Conservation (phyloP, 2,329 filamentous ascomycete genomes). For the Pseudogymnoascus pannorum region DNA sequence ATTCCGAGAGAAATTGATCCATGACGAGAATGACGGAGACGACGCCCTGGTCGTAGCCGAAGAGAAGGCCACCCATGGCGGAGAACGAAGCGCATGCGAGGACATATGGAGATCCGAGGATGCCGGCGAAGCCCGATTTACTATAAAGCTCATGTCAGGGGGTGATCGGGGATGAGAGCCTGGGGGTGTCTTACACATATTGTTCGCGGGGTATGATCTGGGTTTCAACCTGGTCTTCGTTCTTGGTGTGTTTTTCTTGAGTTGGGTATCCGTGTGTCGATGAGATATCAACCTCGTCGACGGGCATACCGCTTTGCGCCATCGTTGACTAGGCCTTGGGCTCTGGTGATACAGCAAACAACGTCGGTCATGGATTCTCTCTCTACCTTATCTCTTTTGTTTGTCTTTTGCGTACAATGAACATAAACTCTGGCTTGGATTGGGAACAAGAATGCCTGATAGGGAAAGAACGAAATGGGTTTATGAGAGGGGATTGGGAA, state of each 20-base stretch:
- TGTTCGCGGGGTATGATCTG: not conserved
- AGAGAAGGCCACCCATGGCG: slow-evolving; percentile 35
- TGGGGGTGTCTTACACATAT: not conserved
- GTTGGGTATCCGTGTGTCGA: not conserved
- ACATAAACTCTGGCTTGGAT: not conserved
- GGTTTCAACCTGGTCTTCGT: not conserved
- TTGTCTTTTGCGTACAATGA: not conserved
- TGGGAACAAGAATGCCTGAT: not conserved
- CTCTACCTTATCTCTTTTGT: not conserved
- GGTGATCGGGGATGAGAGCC: not conserved
- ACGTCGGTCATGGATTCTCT: not conserved
- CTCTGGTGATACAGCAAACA: not conserved
- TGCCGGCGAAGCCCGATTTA: slow-evolving; percentile 26
- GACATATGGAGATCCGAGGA: slow-evolving; percentile 29
- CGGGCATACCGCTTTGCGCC: slow-evolving; percentile 5
- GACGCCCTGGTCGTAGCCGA: slow-evolving; percentile 37
- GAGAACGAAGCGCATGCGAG: slow-evolving; percentile 29
- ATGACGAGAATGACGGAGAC: slow-evolving; percentile 34
- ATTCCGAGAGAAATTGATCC: slow-evolving; percentile 29
- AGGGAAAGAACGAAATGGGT: not conserved
- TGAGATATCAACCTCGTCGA: not conserved
- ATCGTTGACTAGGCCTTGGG: slow-evolving; percentile 8
- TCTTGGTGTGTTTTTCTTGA: not conserved
- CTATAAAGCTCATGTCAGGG: not conserved
- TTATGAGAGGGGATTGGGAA: not conserved